These are phyloP conservation scores for Ceratobasidium sp. DNA, from an alignment of 1,284 basidiomycete species.

Conservation along the genomic window DNA sequence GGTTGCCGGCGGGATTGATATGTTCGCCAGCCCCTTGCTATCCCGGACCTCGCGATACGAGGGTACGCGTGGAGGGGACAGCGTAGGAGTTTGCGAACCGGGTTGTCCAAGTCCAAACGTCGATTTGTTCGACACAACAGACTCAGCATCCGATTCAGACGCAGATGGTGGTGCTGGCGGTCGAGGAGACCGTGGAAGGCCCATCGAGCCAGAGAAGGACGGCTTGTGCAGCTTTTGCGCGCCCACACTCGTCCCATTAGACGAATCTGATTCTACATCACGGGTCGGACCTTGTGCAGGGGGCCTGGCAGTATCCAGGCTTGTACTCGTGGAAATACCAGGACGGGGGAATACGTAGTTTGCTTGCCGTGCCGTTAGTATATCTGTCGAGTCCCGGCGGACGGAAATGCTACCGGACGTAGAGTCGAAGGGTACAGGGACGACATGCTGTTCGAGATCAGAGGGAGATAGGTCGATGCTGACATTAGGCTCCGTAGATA, in stretches of 20 bases:
- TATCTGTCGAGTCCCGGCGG: slow-evolving; percentile 49
- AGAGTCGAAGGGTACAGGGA: slow-evolving; percentile 1
- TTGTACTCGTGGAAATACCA: slow-evolving; percentile 6
- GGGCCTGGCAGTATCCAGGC: slow-evolving; percentile 10
- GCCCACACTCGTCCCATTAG: neutral
- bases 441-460: slow-evolving; percentile 7
- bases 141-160: neutral
- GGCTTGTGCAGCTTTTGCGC: slow-evolving; percentile 12
- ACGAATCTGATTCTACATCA: slow-evolving; percentile 23
- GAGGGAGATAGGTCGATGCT: slow-evolving; percentile 1
- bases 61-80: slow-evolving; percentile 27
- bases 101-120: neutral
- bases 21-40: slow-evolving; percentile 35
- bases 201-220: slow-evolving; percentile 38
- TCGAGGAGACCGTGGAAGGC: slow-evolving; percentile 36
- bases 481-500: slow-evolving; percentile 17
- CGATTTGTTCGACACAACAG: slow-evolving; percentile 5
- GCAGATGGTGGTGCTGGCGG: slow-evolving; percentile 15
- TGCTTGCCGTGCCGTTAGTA: slow-evolving; percentile 58
- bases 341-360: slow-evolving; percentile 64
- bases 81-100: neutral
- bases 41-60: slow-evolving; percentile 41
- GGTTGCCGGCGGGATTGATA: slow-evolving; percentile 26
- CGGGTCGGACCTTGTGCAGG: neutral
- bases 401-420: neutral